Evolutionary conservation across 129 eudicot species (phyloP).

Genomic region (Flaveria bidentis): DNA sequence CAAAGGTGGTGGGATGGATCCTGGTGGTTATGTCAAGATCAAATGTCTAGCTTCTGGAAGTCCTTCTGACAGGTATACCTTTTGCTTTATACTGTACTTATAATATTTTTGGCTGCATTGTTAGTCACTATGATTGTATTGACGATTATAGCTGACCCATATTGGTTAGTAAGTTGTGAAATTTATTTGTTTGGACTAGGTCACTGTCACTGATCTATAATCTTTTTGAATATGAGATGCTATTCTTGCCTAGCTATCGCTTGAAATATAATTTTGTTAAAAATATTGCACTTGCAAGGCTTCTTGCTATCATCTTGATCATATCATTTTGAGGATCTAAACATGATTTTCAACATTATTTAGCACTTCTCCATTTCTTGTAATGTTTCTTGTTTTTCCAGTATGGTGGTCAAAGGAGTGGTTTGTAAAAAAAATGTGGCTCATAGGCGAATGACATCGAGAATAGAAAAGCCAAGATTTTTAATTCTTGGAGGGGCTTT

Average conservation of each 20-base stretch:
- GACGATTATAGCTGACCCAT: not conserved
- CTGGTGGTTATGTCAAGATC: conserved; percentile 97
- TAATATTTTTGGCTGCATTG: not conserved
- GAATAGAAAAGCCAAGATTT: conserved; percentile 77
- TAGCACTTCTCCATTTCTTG: not conserved
- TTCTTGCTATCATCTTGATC: not conserved
- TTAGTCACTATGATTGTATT: conserved; percentile 1
- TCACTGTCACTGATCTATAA: not conserved
- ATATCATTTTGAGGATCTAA: not conserved
- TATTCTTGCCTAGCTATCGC: not conserved
- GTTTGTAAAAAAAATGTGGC: conserved; percentile 98
- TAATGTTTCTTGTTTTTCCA: conserved; percentile 36
- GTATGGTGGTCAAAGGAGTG: conserved; percentile 86
- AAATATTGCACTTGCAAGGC: conserved; percentile 9
- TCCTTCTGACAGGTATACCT: conserved; percentile 75
- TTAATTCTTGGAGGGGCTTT: conserved; percentile 97
- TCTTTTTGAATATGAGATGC: not conserved
- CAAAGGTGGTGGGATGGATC: conserved; percentile 98
- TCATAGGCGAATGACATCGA: conserved; percentile 87
- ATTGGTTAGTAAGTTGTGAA: not conserved
- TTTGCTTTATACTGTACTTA: not conserved
- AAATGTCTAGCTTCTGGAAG: conserved; percentile 91
- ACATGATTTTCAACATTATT: not conserved
- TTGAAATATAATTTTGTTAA: not conserved
- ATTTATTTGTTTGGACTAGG: not conserved